Base-by-base conservation (phyloP, 257 asterid genomes). In the Capsicum chinense region DNA sequence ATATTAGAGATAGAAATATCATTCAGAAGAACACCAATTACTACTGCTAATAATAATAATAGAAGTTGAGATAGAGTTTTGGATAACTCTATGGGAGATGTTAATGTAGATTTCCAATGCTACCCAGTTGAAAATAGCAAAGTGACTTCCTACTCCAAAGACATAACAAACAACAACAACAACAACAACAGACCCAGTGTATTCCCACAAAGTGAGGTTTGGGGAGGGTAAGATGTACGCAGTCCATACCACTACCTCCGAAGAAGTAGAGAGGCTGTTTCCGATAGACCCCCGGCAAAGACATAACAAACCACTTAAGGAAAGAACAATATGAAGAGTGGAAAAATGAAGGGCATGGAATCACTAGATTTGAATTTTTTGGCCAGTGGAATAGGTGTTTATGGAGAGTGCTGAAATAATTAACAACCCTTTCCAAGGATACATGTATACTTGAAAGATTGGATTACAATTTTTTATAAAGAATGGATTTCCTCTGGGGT, bases 21-120 rank as follows among this genome's bases (percentile, higher is more conserved):
- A 12, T 74, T 73, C 11, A 50, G 42, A 48, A 73, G 58, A 48
- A 6, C 12, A 73, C 39, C 33, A 26, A 26, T 47, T 73, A 48
- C 26, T 74, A 68, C 15, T 74, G 39, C 15, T 68, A 68, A 74
- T 12, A 74, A 74, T 19, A 73, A n/a, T 73, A 73, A 48, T 73
- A 73, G 15, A 39, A 69, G 33, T 16, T 48, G n/a, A 73, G 60
- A n/a, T 73, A 73, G 59, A n/a, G 80, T 73, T 73, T 73, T 48
- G 80, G 80, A 74, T 19, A 14, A 16, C 9, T 19, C 74, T 67
- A 13, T 42, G 74, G 58, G 26, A 47, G 80, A n/a, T 1, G 6
- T 33, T 19, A 47, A 5, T n/a, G 80, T 71, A 71, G 80, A 11
- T 71, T 71, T n/a, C 80, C 39, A 9, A 9, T 3, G 15, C 79